A percentile compares a stretch with the other conserved stretches of the same genome.
These are phyloP conservation scores for Antitrichia curtipendula DNA, from an alignment of 225 moss, liverwort and hornwort genomes.

Conservation along the genomic window DNA sequence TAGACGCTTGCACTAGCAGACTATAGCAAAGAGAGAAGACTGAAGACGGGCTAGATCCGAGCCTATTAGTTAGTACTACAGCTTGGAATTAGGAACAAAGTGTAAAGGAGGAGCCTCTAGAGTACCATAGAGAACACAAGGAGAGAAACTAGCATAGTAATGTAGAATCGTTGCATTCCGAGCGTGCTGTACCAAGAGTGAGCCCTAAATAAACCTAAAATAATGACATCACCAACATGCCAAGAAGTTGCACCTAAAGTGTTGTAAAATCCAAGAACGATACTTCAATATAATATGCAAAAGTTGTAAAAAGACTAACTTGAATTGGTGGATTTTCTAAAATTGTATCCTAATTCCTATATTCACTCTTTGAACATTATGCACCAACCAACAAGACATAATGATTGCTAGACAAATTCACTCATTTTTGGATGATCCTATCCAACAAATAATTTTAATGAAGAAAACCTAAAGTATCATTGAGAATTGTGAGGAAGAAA, in stretches of 20 bases:
- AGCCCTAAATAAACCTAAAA: neutral
- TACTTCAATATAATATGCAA: no score
- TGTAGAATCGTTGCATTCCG: rapidly evolving
- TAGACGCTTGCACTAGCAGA: neutral
- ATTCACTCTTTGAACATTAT: no score
- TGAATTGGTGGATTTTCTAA: neutral
- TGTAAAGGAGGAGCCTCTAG: no score
- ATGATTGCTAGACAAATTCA: neutral
- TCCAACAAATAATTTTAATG: rapidly evolving
- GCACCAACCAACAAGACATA: neutral
- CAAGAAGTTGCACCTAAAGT: neutral
- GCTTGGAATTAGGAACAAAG: neutral
- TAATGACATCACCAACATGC: neutral
- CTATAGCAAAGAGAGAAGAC: no score
- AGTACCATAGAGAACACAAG: no score
- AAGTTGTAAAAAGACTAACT: neutral
- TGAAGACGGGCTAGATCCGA: neutral
- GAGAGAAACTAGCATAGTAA: neutral
- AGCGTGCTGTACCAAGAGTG: rapidly evolving
- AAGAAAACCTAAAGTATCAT: no score
- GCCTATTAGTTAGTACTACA: no score
- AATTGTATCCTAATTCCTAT: rapidly evolving
- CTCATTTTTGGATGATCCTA: rapidly evolving
- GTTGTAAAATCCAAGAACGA: neutral
- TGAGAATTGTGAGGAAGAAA: neutral